Conservation (phyloP, 495 filamentous ascomycete species). For the Penicillium paradoxum region DNA sequence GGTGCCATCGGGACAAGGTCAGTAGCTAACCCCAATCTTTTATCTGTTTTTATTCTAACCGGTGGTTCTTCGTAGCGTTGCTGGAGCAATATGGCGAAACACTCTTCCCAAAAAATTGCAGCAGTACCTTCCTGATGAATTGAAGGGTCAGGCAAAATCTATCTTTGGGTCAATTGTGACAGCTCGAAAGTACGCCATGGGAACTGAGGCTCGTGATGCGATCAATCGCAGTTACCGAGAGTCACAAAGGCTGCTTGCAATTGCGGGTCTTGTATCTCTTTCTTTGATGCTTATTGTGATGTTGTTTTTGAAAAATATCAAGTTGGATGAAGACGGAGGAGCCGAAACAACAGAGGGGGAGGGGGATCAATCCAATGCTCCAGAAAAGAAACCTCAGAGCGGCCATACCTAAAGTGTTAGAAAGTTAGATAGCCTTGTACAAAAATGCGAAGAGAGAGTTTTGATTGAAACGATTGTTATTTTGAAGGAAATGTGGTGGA, state of each 20-base stretch:
- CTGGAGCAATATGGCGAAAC: slow-evolving; percentile 26
- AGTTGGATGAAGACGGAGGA: slow-evolving; percentile 10
- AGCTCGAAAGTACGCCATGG: slow-evolving; percentile 16
- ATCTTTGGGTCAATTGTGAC: slow-evolving; percentile 22
- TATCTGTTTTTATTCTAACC: background rate
- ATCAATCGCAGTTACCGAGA: slow-evolving; percentile 22
- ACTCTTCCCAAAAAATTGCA: slow-evolving; percentile 17
- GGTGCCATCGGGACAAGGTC: slow-evolving; percentile 25
- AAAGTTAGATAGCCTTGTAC: no score
- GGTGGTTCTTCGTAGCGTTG: slow-evolving; percentile 10
- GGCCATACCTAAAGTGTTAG: no score
- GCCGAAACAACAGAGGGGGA: background rate
- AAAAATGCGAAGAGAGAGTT: no score
- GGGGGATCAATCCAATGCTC: background rate
- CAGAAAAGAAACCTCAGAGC: background rate
- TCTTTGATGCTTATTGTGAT: slow-evolving; percentile 21
- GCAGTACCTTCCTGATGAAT: slow-evolving; percentile 14
- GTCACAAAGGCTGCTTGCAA: slow-evolving; percentile 19
- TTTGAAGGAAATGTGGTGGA: no score
- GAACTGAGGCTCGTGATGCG: slow-evolving; percentile 12
- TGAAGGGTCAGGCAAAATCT: slow-evolving; percentile 15
- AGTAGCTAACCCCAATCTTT: background rate
- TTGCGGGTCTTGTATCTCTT: slow-evolving; percentile 14
- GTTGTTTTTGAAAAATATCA: slow-evolving; percentile 21
- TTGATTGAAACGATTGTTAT: no score